These are phyloP conservation scores for Brasilioporus rufonigricans DNA, from an alignment of 768 basidiomycete species.

Conservation along the genomic window DNA sequence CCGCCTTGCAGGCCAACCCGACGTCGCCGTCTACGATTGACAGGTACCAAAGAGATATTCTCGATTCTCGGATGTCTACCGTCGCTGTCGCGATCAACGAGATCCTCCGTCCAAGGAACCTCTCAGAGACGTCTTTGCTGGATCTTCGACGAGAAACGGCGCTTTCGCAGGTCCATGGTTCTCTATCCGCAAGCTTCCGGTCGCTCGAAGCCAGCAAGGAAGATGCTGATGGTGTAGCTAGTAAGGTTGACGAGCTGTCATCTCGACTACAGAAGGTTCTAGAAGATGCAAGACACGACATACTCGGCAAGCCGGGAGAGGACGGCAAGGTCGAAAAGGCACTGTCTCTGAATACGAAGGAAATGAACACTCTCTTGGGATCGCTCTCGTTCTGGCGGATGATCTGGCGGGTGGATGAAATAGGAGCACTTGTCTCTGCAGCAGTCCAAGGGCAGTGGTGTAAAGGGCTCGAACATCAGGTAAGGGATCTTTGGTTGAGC, in stretches of 20 bases:
- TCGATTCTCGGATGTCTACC: slow-evolving; percentile 55
- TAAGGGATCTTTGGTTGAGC: slow-evolving; percentile 15
- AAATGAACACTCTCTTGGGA: slow-evolving; percentile 31
- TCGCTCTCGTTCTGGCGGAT: slow-evolving; percentile 39
- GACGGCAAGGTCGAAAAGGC: slow-evolving; percentile 26
- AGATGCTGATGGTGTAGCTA: slow-evolving; percentile 36
- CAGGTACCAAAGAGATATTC: slow-evolving; percentile 60
- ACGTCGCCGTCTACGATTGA: slow-evolving; percentile 52
- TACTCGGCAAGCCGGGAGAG: slow-evolving; percentile 36
- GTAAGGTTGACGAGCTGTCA: slow-evolving; percentile 37
- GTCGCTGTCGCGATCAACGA: slow-evolving; percentile 41
- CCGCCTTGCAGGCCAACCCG: slow-evolving; percentile 44
- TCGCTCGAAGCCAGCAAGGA: slow-evolving; percentile 30
- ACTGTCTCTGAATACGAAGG: slow-evolving; percentile 26
- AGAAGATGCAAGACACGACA: slow-evolving; percentile 34
- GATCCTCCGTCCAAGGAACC: slow-evolving; percentile 7
- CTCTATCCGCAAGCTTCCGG: slow-evolving; percentile 37
- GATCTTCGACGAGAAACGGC: slow-evolving; percentile 38
- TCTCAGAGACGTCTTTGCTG: slow-evolving; percentile 9
- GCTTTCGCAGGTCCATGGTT: slow-evolving; percentile 38
- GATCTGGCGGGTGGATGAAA: slow-evolving; percentile 41
- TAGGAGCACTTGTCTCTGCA: slow-evolving; percentile 33
- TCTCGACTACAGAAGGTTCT: slow-evolving; percentile 40
- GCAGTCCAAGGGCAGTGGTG: slow-evolving; percentile 38
- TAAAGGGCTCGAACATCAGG: slow-evolving; percentile 50